Evolutionary conservation across 2,329 filamentous ascomycete genomes (phyloP), one percentile per base, ranked within the genome.

Genomic region (Chrysoporthe puriensis): DNA sequence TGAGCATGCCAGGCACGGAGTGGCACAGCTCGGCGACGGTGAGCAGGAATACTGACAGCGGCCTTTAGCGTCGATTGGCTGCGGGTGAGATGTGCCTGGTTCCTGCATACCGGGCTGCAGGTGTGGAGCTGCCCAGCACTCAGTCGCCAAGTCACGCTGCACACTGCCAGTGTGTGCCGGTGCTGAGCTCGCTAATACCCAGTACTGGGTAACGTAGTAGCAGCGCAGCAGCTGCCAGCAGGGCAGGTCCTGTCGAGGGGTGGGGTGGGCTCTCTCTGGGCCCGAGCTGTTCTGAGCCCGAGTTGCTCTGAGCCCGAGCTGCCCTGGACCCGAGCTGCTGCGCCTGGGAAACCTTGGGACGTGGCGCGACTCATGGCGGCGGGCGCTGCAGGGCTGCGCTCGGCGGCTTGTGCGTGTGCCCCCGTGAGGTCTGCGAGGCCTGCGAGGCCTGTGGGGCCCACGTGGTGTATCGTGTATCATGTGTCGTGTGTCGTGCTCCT

Each of bases 61-160:
- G 26, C 9, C 7, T 32, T 11, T 52, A 32, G 48, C 36, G 64
- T 52, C 43, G 59, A 67, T 63, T 67, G 65, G 65, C 21, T 58
- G 48, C 26, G 44, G 52, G 54, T 40, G 13, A 42, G 34, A 56
- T 60, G 66, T 67, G 66, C 66, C 66, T 64, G 43, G 65, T 67
- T 67, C 65, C 65, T 67, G 65, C 65, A 67, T 60, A 34, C 21
- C 61, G 18, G 52, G 26, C 65, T 63, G 43, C 43, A 61, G 43
- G 56, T 40, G 36, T 6, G 36, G 36, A 9, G 36, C 36, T 40
- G 26, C 26, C 26, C 26, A 26, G 26, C 26, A 26, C 26, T 2
- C 26, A 26, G 26, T 26, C 26, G 26, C 26, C 2, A 26, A 26
- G 26, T 26, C 26, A 26, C 26, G 26, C 26, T 26, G 26, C 26